Evolutionary conservation across 139 green algal species (phyloP).

Genomic region (Spirogloea muscicola): DNA sequence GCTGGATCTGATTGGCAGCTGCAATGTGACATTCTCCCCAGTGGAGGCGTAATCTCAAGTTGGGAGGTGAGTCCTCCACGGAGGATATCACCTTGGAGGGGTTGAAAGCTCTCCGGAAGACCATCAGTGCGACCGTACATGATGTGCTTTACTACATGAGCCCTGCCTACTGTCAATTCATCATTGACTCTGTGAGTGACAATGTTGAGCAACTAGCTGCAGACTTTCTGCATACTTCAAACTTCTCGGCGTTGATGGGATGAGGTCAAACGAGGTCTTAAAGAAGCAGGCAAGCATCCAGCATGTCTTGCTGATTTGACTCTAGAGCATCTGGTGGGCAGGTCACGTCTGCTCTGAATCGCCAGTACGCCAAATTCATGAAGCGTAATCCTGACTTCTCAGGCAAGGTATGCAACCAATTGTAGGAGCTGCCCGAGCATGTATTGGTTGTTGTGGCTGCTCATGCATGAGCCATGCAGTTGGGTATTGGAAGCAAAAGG

Average conservation of each 20-base stretch:
- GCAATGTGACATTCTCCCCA: no score
- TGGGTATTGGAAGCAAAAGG: background rate
- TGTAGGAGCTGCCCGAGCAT: background rate
- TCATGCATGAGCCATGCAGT: no score
- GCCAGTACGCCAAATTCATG: constrained; percentile 55
- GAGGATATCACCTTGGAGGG: constrained; percentile 59
- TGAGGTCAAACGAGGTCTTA: no score
- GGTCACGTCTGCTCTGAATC: constrained; percentile 57
- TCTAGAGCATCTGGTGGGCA: background rate
- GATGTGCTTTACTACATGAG: constrained; percentile 76
- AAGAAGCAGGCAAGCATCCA: background rate
- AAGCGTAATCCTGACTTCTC: constrained; percentile 65
- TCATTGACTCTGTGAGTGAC: constrained; percentile 56
- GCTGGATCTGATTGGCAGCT: background rate
- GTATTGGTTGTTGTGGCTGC: background rate
- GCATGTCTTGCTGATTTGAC: background rate
- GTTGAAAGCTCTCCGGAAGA: constrained; percentile 49
- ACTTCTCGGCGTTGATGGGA: background rate
- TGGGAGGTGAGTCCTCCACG: constrained; percentile 59
- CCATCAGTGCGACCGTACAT: constrained; percentile 65
- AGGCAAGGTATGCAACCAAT: constrained; percentile 47
- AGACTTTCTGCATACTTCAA: background rate
- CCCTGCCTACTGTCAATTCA: constrained; percentile 59
- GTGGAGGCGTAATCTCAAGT: constrained; percentile 64
- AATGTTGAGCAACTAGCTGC: background rate